A percentile compares a stretch with the other conserved stretches of the same genome.
These are phyloP conservation scores for Gamarada debralockiae DNA, from an alignment of 495 filamentous ascomycete genomes.

Conservation along the genomic window DNA sequence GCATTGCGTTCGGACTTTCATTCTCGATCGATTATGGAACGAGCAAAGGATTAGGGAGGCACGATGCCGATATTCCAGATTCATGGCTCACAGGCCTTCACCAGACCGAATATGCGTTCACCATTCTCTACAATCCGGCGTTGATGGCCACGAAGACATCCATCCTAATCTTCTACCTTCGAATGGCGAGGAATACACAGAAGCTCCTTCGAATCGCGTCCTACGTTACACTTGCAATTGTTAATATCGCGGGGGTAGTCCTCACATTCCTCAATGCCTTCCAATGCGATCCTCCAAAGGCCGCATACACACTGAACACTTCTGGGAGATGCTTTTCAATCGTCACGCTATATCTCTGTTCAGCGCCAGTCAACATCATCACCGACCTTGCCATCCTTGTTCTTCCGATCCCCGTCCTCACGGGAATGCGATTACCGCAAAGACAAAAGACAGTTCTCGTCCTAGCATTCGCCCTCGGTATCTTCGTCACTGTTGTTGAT, in stretches of 20 bases:
- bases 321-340: constrained; percentile 25
- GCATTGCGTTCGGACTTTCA: constrained; percentile 71
- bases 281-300: constrained; percentile 74
- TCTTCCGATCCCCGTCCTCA: constrained; percentile 73
- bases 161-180: constrained; percentile 63
- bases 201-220: constrained; percentile 22
- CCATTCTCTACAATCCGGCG: constrained; percentile 60
- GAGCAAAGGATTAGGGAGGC: constrained; percentile 69
- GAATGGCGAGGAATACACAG: constrained; percentile 23
- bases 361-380: constrained; percentile 27
- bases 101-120: constrained; percentile 24
- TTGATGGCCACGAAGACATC: constrained; percentile 87
- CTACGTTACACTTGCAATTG: constrained; percentile 23
- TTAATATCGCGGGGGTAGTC: constrained; percentile 51
- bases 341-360: constrained; percentile 24
- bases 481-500: constrained; percentile 84
- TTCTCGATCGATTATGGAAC: constrained; percentile 74
- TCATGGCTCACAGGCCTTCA: constrained; percentile 8
- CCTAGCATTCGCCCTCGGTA: constrained; percentile 75
- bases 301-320: constrained; percentile 24
- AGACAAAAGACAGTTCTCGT: constrained; percentile 83
- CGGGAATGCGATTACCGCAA: constrained; percentile 73
- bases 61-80: constrained; percentile 57
- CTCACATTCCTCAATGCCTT: constrained; percentile 85
- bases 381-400: constrained; percentile 25